A percentile compares a stretch with the other conserved stretches of the same genome.
phyloP scores from a whole-genome alignment of 345 rosid genomes.

The Gossypium australe region DNA sequence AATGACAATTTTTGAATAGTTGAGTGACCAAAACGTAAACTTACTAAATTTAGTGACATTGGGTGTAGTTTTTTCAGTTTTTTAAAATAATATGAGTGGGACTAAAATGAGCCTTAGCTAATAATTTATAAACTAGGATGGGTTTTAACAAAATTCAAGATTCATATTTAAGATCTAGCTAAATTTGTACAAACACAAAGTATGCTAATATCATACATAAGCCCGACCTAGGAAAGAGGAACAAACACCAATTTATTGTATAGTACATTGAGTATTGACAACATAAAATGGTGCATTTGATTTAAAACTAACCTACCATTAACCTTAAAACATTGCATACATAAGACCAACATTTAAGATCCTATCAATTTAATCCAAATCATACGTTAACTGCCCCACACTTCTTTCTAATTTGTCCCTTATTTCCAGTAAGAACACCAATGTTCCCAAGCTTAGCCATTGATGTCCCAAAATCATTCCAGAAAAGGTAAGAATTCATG shows the following conservation, averaged over 20 bases:
- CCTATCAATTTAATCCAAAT: neutral
- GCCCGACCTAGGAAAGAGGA: too few relatives aligned
- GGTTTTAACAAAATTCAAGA: too few relatives aligned
- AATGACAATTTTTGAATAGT: too few relatives aligned
- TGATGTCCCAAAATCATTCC: slow-evolving; percentile 55
- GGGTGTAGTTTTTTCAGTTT: too few relatives aligned
- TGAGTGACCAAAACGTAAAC: too few relatives aligned
- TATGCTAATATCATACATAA: too few relatives aligned
- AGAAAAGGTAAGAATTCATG: slow-evolving; percentile 40
- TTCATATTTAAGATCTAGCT: too few relatives aligned
- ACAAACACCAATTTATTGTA: neutral
- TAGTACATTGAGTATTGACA: neutral
- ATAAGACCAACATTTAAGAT: neutral
- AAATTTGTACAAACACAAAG: too few relatives aligned
- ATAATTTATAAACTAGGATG: too few relatives aligned
- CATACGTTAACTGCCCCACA: slow-evolving; percentile 56
- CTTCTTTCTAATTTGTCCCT: slow-evolving; percentile 60
- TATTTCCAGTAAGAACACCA: slow-evolving; percentile 53
- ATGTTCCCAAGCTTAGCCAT: slow-evolving; percentile 64
- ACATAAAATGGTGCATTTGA: neutral
- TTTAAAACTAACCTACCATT: neutral
- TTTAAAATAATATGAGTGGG: too few relatives aligned
- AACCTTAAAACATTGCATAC: neutral
- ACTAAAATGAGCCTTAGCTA: too few relatives aligned
- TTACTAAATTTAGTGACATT: too few relatives aligned